Evolutionary conservation across 345 rosid species (phyloP).

Genomic region (Punica granatum): DNA sequence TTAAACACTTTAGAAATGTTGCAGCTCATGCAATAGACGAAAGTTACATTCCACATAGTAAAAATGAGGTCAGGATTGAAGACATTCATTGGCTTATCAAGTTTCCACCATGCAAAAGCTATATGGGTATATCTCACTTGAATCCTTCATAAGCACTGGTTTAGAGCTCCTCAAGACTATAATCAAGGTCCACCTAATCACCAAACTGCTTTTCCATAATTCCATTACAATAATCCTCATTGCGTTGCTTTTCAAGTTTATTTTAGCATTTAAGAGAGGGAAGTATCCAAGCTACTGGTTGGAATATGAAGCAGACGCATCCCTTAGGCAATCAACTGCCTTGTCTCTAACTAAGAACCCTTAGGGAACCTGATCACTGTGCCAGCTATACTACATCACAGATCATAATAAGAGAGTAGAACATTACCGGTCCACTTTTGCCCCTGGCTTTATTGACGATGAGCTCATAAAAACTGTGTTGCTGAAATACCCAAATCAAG

Average conservation of each 20-base stretch:
- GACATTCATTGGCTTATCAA: not conserved
- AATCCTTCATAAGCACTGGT: not conserved
- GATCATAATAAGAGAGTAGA: not conserved
- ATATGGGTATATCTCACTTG: not conserved
- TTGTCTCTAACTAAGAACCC: not conserved
- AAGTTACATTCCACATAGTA: not conserved
- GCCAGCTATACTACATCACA: not conserved
- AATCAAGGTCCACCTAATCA: not conserved
- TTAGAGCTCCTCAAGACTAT: not conserved
- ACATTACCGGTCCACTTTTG: conserved; percentile 97
- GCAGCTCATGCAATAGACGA: not conserved
- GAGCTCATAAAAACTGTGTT: conserved; percentile 97
- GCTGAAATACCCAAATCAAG: conserved; percentile 45
- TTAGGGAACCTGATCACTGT: not conserved
- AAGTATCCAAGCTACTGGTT: not conserved
- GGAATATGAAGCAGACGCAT: not conserved
- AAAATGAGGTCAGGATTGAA: not conserved
- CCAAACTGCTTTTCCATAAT: not conserved
- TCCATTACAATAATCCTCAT: not conserved
- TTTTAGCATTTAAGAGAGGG: not conserved
- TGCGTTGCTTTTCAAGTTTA: not conserved
- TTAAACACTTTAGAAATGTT: not conserved
- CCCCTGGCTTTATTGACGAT: conserved; percentile 96
- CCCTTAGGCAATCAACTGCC: not conserved
- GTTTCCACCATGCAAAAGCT: not conserved